These are phyloP conservation scores for Carallia pectinifolia DNA, from an alignment of 345 rosid genomes.

Conservation along the genomic window DNA sequence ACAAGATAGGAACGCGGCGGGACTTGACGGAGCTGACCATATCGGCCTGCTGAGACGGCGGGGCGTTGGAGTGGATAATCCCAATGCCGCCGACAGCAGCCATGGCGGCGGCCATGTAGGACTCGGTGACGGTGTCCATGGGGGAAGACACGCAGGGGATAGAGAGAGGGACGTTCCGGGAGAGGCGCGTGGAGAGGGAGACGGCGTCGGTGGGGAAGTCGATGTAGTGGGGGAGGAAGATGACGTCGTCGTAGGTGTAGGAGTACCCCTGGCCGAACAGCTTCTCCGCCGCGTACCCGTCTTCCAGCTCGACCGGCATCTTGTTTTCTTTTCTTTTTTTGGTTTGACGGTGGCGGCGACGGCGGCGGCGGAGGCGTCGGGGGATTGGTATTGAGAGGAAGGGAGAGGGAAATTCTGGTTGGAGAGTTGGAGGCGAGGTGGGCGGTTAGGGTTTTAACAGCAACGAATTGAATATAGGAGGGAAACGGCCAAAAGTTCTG, in stretches of 20 bases:
- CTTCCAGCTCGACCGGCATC: slow-evolving; percentile 35
- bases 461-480: slow-evolving; percentile 15
- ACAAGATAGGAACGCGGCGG: slow-evolving; percentile 59
- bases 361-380: neutral
- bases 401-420: neutral
- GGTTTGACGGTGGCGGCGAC: no score
- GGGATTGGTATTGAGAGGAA: neutral
- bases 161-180: slow-evolving; percentile 64
- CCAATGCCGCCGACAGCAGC: slow-evolving; percentile 83
- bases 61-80: slow-evolving; percentile 65
- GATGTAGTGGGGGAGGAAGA: slow-evolving; percentile 86
- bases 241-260: slow-evolving; percentile 87
- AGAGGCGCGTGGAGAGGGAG: slow-evolving; percentile 62
- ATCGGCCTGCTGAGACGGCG: slow-evolving; percentile 60
- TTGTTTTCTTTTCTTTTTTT: neutral
- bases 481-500: slow-evolving; percentile 8
- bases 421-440: no score
- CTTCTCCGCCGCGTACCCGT: slow-evolving; percentile 62
- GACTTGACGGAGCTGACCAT: slow-evolving; percentile 67
- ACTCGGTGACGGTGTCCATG: slow-evolving; percentile 93
- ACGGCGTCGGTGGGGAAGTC: slow-evolving; percentile 87
- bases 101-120: slow-evolving; percentile 88
- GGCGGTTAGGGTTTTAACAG: neutral
- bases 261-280: slow-evolving; percentile 81
- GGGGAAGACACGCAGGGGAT: slow-evolving; percentile 90